phyloP scores from a whole-genome alignment of 805 yeast genomes.

The Limtongozyma cylindracea region DNA sequence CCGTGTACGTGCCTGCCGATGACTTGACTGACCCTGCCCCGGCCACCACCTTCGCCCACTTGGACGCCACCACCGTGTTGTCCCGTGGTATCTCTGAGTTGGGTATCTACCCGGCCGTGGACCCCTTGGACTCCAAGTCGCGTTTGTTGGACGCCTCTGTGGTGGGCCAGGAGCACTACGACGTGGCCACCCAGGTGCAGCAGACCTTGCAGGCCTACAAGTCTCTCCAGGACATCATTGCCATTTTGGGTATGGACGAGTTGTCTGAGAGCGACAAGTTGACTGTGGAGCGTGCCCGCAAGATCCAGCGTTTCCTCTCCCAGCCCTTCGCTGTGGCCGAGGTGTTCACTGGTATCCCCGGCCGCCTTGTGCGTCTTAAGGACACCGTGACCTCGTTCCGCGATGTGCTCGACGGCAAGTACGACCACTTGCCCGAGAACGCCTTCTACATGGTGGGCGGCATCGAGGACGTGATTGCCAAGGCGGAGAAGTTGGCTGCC shows the following conservation, averaged over 20 bases:
- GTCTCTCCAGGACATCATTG: constrained; percentile 99
- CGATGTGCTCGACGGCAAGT: constrained; percentile 95
- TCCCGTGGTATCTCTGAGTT: constrained; percentile 98
- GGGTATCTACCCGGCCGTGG: constrained; percentile 99
- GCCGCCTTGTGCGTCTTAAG: constrained; percentile 89
- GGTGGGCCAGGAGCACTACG: constrained; percentile 98
- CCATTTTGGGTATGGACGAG: constrained; percentile 99
- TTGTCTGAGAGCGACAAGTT: constrained; percentile 95
- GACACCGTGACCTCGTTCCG: constrained; percentile 89
- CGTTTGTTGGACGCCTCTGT: constrained; percentile 93
- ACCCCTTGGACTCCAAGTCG: constrained; percentile 97
- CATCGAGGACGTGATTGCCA: constrained; percentile 94
- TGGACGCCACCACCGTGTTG: constrained; percentile 99
- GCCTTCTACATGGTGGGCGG: constrained; percentile 99
- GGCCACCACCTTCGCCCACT: constrained; percentile 98
- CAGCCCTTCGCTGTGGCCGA: constrained; percentile 99
- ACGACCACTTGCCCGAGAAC: constrained; percentile 96
- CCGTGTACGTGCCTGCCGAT: constrained; percentile 99
- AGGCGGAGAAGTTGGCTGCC: constrained; percentile 97
- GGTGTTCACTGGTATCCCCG: constrained; percentile 99
- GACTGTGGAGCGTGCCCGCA: constrained; percentile 99
- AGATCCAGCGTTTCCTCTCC: constrained; percentile 98
- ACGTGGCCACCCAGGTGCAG: constrained; percentile 84
- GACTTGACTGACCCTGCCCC: constrained; percentile 99
- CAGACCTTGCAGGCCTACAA: constrained; percentile 98